These are phyloP conservation scores for Cryptococcus sp. DNA, from an alignment of 1,284 basidiomycete genomes.

Conservation along the genomic window DNA sequence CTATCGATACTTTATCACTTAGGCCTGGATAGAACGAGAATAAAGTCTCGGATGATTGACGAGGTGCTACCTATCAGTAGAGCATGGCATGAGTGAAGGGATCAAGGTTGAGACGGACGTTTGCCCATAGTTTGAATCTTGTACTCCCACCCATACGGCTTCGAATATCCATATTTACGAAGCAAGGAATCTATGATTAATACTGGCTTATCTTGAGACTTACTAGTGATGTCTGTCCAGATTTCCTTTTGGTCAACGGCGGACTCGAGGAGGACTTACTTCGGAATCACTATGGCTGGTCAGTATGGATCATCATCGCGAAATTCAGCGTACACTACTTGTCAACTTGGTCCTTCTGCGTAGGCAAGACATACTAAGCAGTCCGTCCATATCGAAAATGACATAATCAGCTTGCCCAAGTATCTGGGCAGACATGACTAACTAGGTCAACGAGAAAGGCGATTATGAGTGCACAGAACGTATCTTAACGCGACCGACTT, in stretches of 20 bases:
- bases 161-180: conserved; percentile 35
- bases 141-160: conserved; percentile 46
- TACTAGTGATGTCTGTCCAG: conserved; percentile 37
- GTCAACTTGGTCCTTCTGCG: background rate
- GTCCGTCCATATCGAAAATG: conserved; percentile 50
- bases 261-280: background rate
- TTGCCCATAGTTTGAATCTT: conserved; percentile 49
- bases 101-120: conserved; percentile 13
- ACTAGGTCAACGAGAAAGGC: too few relatives aligned
- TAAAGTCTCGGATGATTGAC: conserved; percentile 38
- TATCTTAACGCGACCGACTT: too few relatives aligned
- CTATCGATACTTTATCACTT: conserved; percentile 36
- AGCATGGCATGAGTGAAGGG: background rate
- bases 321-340: background rate
- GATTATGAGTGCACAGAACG: too few relatives aligned
- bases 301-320: background rate
- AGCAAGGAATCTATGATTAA: conserved; percentile 39
- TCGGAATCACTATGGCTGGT: background rate
- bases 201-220: background rate
- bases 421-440: too few relatives aligned
- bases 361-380: conserved; percentile 33
- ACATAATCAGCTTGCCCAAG: conserved; percentile 40
- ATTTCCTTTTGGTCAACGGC: conserved; percentile 26
- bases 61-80: too few relatives aligned
- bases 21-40: conserved; percentile 41